A percentile compares a stretch with the other conserved stretches of the same genome.
Conservation (phyloP, 192 early-diverging fungal species). For the Fimicolochytrium jonesii region DNA sequence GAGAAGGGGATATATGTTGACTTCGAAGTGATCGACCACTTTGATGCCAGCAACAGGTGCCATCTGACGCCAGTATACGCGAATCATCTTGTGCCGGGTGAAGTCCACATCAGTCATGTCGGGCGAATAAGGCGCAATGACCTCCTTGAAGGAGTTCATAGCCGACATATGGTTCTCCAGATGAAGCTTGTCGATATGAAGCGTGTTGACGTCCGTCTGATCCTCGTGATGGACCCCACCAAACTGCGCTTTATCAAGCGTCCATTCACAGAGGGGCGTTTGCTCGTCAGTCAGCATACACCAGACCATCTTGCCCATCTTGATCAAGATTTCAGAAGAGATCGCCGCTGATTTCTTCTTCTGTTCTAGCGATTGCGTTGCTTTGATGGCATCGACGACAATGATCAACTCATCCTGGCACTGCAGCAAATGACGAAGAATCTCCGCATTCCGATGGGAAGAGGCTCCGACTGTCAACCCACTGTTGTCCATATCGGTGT, state of each 20-base stretch:
- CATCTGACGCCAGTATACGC: constrained; percentile 72
- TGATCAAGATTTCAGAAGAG: constrained; percentile 53
- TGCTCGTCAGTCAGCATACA: constrained; percentile 65
- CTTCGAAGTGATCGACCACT: constrained; percentile 86
- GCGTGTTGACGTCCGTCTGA: constrained; percentile 65
- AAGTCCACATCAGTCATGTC: constrained; percentile 60
- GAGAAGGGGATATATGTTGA: constrained; percentile 76
- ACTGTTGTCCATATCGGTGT: constrained; percentile 6
- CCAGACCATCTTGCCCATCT: constrained; percentile 65
- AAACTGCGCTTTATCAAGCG: constrained; percentile 59
- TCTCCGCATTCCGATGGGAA: constrained; percentile 21
- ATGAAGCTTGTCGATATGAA: constrained; percentile 70
- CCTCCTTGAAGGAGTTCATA: constrained; percentile 31
- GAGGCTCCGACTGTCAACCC: constrained; percentile 1
- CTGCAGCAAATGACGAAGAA: constrained; percentile 30
- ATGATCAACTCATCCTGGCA: constrained; percentile 65
- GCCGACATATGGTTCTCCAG: constrained; percentile 56
- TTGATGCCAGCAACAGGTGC: constrained; percentile 89
- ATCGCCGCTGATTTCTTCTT: constrained; percentile 54
- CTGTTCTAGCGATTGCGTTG: constrained; percentile 42
- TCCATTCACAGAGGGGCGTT: constrained; percentile 68
- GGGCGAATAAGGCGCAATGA: constrained; percentile 39
- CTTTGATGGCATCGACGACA: constrained; percentile 64
- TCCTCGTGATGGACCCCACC: constrained; percentile 76
- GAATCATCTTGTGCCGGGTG: constrained; percentile 80